Base-by-base conservation (phyloP, 306 rosid genomes). In the Vicia sativa region DNA sequence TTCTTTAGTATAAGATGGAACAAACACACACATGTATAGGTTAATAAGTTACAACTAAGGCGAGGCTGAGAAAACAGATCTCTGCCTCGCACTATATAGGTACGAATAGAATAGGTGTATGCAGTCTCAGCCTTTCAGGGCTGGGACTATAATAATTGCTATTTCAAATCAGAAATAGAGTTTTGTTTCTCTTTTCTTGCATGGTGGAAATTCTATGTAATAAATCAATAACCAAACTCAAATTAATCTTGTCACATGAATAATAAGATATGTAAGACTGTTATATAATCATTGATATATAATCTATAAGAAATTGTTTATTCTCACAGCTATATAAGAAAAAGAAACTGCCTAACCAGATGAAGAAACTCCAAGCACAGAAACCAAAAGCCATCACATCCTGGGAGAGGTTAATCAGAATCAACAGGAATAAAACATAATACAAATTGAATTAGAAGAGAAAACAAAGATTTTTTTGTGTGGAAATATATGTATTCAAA, bases 291-390 rank as follows among this genome's bases (percentile, higher is more conserved):
- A 34, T 6, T 34, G 9, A 44, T 28, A 70, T 45, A 45, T 31
- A 11, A 43, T 37, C 71, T 16, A 52, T 34, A 57, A 23, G 31
- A 34, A 64, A 18, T 5, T 11, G 44, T 19, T 52, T 4, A 52
- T 52, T 54, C 25, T 65, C 34, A 44, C 19, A 53, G 35, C 59
- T 53, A 11, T 52, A 6, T 54, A 9, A 12, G 6, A 15, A 67
- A 56, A 42, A 45, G 31, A 70, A 15, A 25, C 54, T 16, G 35
- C 81, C 68, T 73, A 74, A 80, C 78, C 79, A 62, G 44, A 50
- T 38, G 57, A 66, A 77, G 63, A 68, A 75, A 63, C 37, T 52
- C 58, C 53, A 11, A 54, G 50, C 16, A 42, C 46, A 66, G 52
- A 70, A 53, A 60, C 68, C 28, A 56, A 10, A 63, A 67, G 14